Conservation (phyloP, 1,284 basidiomycete genomes). For the Sanghuangporus baumii region DNA sequence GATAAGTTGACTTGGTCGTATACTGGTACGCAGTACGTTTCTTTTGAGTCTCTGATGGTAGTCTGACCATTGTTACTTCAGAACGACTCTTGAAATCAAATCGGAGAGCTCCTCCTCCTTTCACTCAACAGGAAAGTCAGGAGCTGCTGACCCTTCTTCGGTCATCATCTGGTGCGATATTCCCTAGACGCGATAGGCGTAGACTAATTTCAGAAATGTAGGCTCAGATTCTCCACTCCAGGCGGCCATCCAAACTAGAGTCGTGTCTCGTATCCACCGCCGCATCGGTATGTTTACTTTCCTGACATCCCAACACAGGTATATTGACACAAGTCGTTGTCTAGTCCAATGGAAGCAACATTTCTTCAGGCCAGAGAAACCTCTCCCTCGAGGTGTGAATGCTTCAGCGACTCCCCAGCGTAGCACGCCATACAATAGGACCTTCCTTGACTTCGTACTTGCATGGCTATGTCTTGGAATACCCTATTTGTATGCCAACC, state of each 20-base stretch:
- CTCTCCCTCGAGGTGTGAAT: constrained; percentile 47
- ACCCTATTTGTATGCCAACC: constrained; percentile 62
- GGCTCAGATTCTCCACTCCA: constrained; percentile 32
- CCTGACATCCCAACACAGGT: neutral
- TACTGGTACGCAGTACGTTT: constrained; percentile 40
- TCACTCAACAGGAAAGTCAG: constrained; percentile 66
- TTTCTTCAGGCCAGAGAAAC: constrained; percentile 57
- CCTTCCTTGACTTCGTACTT: constrained; percentile 49
- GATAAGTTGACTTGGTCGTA: constrained; percentile 72
- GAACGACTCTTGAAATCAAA: constrained; percentile 62
- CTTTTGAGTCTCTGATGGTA: neutral
- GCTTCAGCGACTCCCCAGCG: constrained; percentile 25
- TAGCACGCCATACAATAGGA: constrained; percentile 41
- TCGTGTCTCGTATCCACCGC: constrained; percentile 61
- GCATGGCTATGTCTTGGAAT: constrained; percentile 64
- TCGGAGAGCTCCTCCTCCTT: constrained; percentile 51
- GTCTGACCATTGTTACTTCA: constrained; percentile 22
- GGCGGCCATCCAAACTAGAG: constrained; percentile 55
- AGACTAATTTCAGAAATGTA: constrained; percentile 22
- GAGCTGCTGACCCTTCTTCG: constrained; percentile 59
- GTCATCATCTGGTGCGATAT: constrained; percentile 33
- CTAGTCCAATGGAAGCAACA: constrained; percentile 68
- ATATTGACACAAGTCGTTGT: neutral
- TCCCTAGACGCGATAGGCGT: neutral
- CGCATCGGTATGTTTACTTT: constrained; percentile 47